Base-by-base conservation (phyloP, 108 stramenopile species). In the Cylindrotheca fusiformis region DNA sequence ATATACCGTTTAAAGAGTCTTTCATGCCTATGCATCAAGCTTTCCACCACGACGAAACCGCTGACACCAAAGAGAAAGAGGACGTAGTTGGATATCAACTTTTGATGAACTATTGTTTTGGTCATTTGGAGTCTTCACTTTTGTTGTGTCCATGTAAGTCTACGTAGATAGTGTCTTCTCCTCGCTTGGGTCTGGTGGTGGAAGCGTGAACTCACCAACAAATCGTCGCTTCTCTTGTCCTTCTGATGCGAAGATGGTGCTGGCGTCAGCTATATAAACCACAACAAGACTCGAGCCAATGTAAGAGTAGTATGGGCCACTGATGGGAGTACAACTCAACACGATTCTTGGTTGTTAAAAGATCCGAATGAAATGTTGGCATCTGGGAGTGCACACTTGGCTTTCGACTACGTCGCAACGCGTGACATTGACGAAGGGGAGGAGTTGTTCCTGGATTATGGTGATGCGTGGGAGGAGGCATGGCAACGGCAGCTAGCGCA, bases 21-120 rank as follows among this genome's bases (percentile, higher is more conserved):
- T 52, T 61, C 19, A 25, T 44, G 32, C 77, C 58, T 58, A 65
- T 51, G 46, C 62, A n/a, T 60, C 82, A 32, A 17, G 25, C 63
- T 17, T 45, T 55, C 1, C 20, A 20, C 2, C 12, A 26, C 44
- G 47, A n/a, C 8, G 31, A 48, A 45, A n/a, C 23, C 49, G 32
- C 17, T 48, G 36, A 53, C 46, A 53, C 17, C 20, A 30, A 53
- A 0, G 25, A 27, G 29, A 49, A 78, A 33, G 50, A 19, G 6
- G 33, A 33, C 1, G 22, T 59, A 1, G 51, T 63, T 41, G 60
- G 54, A 6, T 30, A 73, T 4, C 90, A 91, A 48, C 59, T 91
- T 1, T 31, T 83, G 25, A 36, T 91, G 53, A 91, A 91, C 47
- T 91, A 91, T 56, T 91, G 90, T 26, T 91, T 84, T 75, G 82